Evolutionary conservation across 1,284 basidiomycete species (phyloP), one percentile per base, ranked within the genome.

Genomic region (Earliella scabrosa): DNA sequence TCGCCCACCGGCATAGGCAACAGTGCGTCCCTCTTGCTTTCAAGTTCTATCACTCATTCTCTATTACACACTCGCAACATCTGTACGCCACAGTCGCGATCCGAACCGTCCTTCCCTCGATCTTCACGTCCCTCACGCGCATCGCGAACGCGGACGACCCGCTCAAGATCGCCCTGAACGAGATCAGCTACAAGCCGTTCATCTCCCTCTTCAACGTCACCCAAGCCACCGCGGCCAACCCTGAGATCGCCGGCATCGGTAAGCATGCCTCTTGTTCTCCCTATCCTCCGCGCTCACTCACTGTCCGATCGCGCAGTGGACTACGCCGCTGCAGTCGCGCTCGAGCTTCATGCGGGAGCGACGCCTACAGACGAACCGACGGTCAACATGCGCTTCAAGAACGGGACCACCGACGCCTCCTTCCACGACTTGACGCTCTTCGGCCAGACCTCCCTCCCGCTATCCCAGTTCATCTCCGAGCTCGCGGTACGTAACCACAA

Each of bases 101-200:
- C 7, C 73, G 73, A 21, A 77, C 77, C 1, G 65, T 82, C 52
- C 71, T 77, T 48, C 76, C 77, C 1, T 71, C 77, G n/a, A 72
- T 84, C 51, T 70, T 81, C 52, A 71, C 71, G 52, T 71, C 74
- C 1, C 65, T 83, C 55, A 63, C 69, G 14, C 69, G 70, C 36
- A 74, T 84, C 61, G 72, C 75, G 9, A 73, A 77, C 56, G 34
- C 68, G 10, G 65, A 68, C 14, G 73, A 75, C 59, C 68, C 71
- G 13, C 72, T 82, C 60, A 80, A 80, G 62, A 36, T 84, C 27
- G 71, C 72, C 0, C 69, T 80, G 54, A 70, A 76, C 43, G 73
- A 66, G 50, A 69, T 77, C 20, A 75, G 78, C 50, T 83, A 83
- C 71, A 82, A 82, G 66, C 82, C 82, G 7, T 80, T 83, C 68